Evolutionary conservation across 148 eudicot species (phyloP), one percentile per base, ranked within the genome.

Genomic region (Bassia scoparia): DNA sequence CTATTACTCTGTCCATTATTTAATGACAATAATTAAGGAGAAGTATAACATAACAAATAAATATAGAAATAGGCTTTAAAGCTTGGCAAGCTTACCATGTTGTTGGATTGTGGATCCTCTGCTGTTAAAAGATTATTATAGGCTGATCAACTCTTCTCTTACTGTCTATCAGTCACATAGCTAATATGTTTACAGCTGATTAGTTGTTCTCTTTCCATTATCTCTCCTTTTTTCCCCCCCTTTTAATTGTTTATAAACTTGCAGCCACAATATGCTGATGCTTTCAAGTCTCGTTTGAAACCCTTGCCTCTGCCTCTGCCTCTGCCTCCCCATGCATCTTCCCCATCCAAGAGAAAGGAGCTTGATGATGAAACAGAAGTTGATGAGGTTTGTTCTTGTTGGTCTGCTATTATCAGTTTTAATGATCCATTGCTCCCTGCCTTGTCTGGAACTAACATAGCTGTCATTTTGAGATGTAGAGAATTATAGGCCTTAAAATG

Each of bases 261-360:
- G 65, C 83, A 86, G 90, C 84, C 86, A 38, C 88, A 83, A 37
- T 85, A 76, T 68, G 72, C 70, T 80, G 92, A 88, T 66, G 61
- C 48, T 55, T 73, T 78, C 27, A 85, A 75, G 81, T 85, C 90
- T 77, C 92, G 87, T 79, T 90, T 90, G 13, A 88, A 79, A 82
- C 56, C 56, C 56, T 52, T 52, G 56, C 96, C 96, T 59, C 79
- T 80, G 78, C 87, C 96, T 59, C 79, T 80, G 78, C 87, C 90
- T 50, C 53, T 75, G 60, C 67, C 82, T 53, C 61, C 70, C 24
- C 72, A 69, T 65, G 84, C 80, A 53, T 69, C 68, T 65, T 73
- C 72, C 33, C 78, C 86, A 26, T 68, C 84, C 7, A 73, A 75
- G 71, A 85, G 77, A 75, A 80, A 70, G 71, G 83, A 78, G 20